Percentiles rank a stretch among this genome's conserved stretches.
These are phyloP conservation scores for Excoecaria agallocha DNA, from an alignment of 345 rosid genomes.

Conservation along the genomic window DNA sequence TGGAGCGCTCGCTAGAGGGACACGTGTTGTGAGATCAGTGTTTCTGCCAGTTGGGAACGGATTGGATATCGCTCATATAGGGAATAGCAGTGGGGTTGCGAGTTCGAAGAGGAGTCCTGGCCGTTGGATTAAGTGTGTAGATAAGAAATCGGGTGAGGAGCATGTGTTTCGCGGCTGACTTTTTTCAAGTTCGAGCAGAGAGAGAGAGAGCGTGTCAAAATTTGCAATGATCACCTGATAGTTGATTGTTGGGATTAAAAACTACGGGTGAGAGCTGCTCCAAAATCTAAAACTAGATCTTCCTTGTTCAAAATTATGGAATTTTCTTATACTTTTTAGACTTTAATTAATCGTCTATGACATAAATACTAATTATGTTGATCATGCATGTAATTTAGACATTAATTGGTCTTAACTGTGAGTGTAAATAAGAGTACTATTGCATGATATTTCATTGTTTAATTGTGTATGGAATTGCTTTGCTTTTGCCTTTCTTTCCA, in stretches of 20 bases:
- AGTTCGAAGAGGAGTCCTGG: slow-evolving; percentile 29
- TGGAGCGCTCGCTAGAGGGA: slow-evolving; percentile 42
- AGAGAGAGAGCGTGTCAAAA: neutral
- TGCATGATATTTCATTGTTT: too few species aligned
- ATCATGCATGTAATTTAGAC: too few species aligned
- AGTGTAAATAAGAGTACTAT: too few species aligned
- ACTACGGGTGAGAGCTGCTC: slow-evolving; percentile 1
- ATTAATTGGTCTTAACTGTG: too few species aligned
- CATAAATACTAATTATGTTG: too few species aligned
- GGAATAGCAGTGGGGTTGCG: slow-evolving; percentile 32
- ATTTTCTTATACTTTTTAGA: too few species aligned
- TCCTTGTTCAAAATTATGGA: too few species aligned
- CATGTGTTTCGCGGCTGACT: slow-evolving; percentile 47
- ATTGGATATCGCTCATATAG: slow-evolving; percentile 68
- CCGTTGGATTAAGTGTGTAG: slow-evolving; percentile 79
- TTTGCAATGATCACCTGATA: slow-evolving; percentile 4
- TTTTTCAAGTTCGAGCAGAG: neutral
- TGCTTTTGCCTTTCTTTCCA: too few species aligned
- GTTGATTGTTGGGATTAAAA: neutral
- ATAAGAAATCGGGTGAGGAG: slow-evolving; percentile 72
- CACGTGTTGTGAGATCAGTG: slow-evolving; percentile 65
- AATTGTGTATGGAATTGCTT: too few species aligned
- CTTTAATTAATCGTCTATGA: too few species aligned
- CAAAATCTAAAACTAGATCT: neutral
- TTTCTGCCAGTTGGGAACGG: slow-evolving; percentile 75